A percentile compares a stretch with the other conserved stretches of the same genome.
Evolutionary conservation across 192 early-diverging fungal genomes (phyloP).

Genomic region (Radiomyces spectabilis): DNA sequence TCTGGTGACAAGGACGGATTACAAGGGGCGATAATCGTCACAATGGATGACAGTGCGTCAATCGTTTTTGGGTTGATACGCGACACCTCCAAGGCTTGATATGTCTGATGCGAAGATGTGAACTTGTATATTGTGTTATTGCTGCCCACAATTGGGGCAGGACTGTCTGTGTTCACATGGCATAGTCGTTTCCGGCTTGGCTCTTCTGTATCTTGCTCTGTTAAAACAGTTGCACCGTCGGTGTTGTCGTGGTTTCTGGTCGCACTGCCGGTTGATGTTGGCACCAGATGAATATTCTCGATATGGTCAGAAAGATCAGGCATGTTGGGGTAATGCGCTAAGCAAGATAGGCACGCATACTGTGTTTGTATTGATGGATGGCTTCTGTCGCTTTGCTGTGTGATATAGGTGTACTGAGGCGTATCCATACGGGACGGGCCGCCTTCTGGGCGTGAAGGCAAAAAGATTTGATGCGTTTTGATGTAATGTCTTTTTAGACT

Average conservation of each 20-base stretch:
- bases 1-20: background rate
- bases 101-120: too few relatives aligned
- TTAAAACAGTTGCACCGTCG: too few relatives aligned
- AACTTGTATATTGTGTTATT: too few relatives aligned
- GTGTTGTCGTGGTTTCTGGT: background rate
- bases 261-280: background rate
- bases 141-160: too few relatives aligned
- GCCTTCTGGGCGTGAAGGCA: background rate
- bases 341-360: background rate
- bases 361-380: background rate
- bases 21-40: background rate
- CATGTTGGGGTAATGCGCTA: background rate
- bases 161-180: too few relatives aligned
- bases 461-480: background rate
- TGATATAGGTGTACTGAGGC: background rate
- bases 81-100: too few relatives aligned
- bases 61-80: background rate
- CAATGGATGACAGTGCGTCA: background rate
- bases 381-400: background rate
- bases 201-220: too few relatives aligned
- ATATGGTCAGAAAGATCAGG: background rate
- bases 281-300: background rate
- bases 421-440: background rate
- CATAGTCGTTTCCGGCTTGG: too few relatives aligned
- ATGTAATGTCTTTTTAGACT: background rate